Conservation (phyloP, 78 protist genomes). For the Dictyostelium capitatum region DNA sequence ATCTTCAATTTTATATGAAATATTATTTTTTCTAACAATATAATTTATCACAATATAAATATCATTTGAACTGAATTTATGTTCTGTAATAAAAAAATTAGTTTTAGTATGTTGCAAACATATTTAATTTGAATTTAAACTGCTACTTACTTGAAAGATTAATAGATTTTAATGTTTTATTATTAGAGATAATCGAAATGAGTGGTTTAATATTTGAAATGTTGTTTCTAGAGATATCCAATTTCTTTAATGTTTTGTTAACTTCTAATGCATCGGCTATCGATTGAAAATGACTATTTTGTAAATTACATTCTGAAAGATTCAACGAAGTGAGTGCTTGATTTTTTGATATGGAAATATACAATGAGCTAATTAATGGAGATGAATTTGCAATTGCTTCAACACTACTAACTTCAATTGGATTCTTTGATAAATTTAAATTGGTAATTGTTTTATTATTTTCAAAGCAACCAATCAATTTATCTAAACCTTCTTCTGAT, state of each 20-base stretch:
- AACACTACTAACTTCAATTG: neutral
- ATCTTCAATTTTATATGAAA: too few relatives aligned
- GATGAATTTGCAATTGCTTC: neutral
- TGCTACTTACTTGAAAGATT: conserved; percentile 28
- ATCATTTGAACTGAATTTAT: conserved; percentile 32
- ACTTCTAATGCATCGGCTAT: neutral
- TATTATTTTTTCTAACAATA: neutral
- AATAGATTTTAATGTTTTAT: conserved; percentile 3
- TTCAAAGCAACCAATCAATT: neutral
- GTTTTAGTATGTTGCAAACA: neutral
- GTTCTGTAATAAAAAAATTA: conserved; percentile 8
- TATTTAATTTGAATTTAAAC: conserved; percentile 1
- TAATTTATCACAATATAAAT: neutral
- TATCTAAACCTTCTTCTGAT: neutral
- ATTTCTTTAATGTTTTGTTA: conserved; percentile 9
- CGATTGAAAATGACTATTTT: neutral
- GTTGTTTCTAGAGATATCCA: conserved; percentile 29
- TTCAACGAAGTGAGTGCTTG: neutral
- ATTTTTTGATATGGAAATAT: neutral
- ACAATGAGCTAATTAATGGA: neutral
- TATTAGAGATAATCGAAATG: neutral
- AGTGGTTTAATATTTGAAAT: neutral
- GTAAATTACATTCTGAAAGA: conserved; percentile 4
- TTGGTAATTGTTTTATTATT: neutral
- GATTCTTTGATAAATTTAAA: conserved; percentile 33